Base-by-base conservation (phyloP, 192 early-diverging fungal species). In the Mortierella hygrophila region DNA sequence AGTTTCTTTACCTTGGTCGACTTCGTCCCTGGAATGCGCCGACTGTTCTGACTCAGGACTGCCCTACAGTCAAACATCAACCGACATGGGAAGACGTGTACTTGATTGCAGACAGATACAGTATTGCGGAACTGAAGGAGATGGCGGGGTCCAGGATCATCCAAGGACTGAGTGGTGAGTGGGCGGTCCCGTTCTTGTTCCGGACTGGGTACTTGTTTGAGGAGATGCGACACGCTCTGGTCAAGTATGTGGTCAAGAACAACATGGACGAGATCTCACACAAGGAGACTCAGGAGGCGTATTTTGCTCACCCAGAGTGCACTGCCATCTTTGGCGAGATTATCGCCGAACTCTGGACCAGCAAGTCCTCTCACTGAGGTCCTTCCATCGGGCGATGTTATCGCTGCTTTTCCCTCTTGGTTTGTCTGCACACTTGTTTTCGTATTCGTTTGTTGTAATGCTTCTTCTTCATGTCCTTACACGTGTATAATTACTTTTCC, bases 1-100 rank as follows among this genome's bases (percentile, higher is more conserved):
- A 85, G 29, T 79, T 79, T 42, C 63, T 85, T 32, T 85, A 85
- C 40, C 38, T 85, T 7, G 82, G 82, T 18, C 77, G 68, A 20
- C 52, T 85, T 49, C 40, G 44, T 5, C 38, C 55, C 4, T 11
- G 10, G 42, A 41, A 55, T 3, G 21, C 6, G 9, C 82, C 82
- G 10, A 35, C 20, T 9, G 23, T 55, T 21, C 8, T 79, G 54
- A 76, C 82, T 4, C 65, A 74, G n/a, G 78, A 85, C 32, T 26
- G 55, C 23, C 4, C 38, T 0, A 32, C 57, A 10, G 15, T 26
- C 23, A 38, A 16, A 7, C 16, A 37, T 37, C 44, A 46, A 20
- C 77, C 82, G 6, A 76, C 82, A 1, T 85, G 82, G 82, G 82
- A 85, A 46, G 77, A 79, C 26, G 55, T 85, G 8, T 79, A 79